phyloP scores from a whole-genome alignment of 2,329 filamentous ascomycete genomes.

The Diaporthe sp. region DNA sequence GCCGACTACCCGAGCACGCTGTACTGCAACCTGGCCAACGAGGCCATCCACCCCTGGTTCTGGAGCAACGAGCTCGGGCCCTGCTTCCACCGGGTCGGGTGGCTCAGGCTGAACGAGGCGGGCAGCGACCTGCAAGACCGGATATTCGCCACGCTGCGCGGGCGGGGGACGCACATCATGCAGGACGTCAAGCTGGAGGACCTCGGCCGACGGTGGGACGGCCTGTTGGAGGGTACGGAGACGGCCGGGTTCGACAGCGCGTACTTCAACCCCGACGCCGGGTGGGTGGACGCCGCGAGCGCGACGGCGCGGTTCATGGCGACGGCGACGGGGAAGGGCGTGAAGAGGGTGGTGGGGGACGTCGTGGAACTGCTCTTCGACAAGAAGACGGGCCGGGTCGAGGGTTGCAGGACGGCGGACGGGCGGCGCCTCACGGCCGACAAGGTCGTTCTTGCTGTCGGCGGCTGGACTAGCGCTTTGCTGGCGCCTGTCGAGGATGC shows the following conservation, averaged over 20 bases:
- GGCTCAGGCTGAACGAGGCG: constrained; percentile 30
- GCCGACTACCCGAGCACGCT: constrained; percentile 33
- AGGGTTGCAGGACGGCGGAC: constrained; percentile 22
- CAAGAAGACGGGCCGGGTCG: neutral
- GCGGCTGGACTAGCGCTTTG: constrained; percentile 30
- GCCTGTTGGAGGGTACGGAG: neutral
- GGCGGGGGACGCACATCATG: constrained; percentile 29
- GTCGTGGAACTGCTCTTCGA: constrained; percentile 16
- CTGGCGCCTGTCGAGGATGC: constrained; percentile 24
- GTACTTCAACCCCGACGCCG: constrained; percentile 11
- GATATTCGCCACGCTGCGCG: constrained; percentile 20
- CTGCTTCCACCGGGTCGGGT: constrained; percentile 35
- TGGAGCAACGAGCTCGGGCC: constrained; percentile 36
- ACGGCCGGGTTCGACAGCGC: neutral
- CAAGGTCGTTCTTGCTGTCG: constrained; percentile 29
- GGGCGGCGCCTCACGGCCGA: neutral
- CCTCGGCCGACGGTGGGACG: neutral
- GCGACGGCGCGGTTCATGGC: constrained; percentile 11
- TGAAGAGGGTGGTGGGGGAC: neutral
- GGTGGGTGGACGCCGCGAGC: constrained; percentile 10
- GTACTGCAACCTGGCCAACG: constrained; percentile 38
- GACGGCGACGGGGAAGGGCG: neutral
- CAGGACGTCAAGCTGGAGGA: neutral
- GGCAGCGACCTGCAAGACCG: constrained; percentile 28
- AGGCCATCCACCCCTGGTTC: constrained; percentile 37